Evolutionary conservation across 148 eudicot species (phyloP), one percentile per base, ranked within the genome.

Genomic region (Chenopodium formosanum): DNA sequence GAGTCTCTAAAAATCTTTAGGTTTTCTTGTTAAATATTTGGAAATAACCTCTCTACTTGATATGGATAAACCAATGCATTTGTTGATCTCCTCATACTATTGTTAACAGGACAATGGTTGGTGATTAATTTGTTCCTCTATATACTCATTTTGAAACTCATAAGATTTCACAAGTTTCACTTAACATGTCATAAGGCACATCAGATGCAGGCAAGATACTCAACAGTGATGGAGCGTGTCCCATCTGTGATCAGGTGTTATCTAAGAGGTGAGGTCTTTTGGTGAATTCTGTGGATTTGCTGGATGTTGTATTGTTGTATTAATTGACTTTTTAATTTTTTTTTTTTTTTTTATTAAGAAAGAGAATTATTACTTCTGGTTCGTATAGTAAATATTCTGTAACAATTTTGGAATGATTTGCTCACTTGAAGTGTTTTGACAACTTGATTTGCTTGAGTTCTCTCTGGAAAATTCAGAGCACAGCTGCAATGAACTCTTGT

Each of bases 241-340:
- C 99, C 50, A 85, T 95, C 9, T 95, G 99, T 79, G 99, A 95
- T 88, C 97, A 92, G 83, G 97, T 95, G 72, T 90, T 94, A 78
- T 95, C 99, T 34, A 95, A 92, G 86, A 93, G 99, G 99, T 92
- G 60, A 73, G 88, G 40, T 76, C 40, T 74, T 71, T 76, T 14
- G 47, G 73, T 29, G 19, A 31, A 16, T 40, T 40, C 44, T 0
- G 44, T 40, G 44, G n/a, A 6, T 40, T 40, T 46, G 56, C 13
- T 56, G 62, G 17, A 56, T 73, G 17, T 52, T 72, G 1, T 17
- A 6, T 37, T 25, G 17, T 32, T 5, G 20, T 17, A 31, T 17
- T 78, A 0, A 20, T 7, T 79, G 25, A 1, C 6, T 62, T 16
- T 40, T 37, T 37, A 34, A 6, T 37, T 37, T 22, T 22, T 62